Evolutionary conservation across 2,329 filamentous ascomycete species (phyloP), one percentile per base, ranked within the genome.

Genomic region (Pseudogymnoascus sp.): DNA sequence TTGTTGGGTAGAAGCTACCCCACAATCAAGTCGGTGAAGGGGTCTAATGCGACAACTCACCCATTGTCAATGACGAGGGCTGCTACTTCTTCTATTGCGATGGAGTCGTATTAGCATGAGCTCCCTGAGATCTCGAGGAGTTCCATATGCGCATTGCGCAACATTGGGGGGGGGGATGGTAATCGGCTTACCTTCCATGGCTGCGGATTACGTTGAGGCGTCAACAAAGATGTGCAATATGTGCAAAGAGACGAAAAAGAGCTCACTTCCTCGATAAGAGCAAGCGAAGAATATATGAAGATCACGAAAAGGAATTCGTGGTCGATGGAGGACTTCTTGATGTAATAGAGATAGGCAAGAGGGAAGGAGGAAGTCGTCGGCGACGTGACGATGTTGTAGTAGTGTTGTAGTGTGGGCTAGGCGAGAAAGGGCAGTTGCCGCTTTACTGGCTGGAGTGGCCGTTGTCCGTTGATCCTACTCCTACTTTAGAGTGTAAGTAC

Each of bases 11-110:
- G 60, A 38, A 64, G 64, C 62, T 68, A 67, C 67, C 69, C 68
- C 68, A 67, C 65, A 60, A 49, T 60, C 60, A 33, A 30, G 61
- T 63, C 58, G 64, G 69, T 64, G 60, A 30, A 58, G 62, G 60
- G 62, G 65, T 64, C 61, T 71, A 71, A 69, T 72, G 70, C 70
- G 69, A 71, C 74, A 81, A 84, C 92, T 91, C 93, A 99, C 94
- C 94, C 94, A 97, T 99, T 99, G 92, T 99, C 94, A 84, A 99
- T 97, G 82, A 99, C 94, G 91, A 99, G 92, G 82, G 94, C 94
- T 81, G 94, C 94, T 82, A 99, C 94, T 91, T 99, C 94, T 87
- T 99, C 94, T 97, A 78, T 80, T 82, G 68, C 67, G 62, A 52
- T 67, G 16, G 62, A 67, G 36, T 22, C 25, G 52, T 61, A 60